phyloP scores from a whole-genome alignment of 2,329 filamentous ascomycete species.

The Trichoderma oligosporum region DNA sequence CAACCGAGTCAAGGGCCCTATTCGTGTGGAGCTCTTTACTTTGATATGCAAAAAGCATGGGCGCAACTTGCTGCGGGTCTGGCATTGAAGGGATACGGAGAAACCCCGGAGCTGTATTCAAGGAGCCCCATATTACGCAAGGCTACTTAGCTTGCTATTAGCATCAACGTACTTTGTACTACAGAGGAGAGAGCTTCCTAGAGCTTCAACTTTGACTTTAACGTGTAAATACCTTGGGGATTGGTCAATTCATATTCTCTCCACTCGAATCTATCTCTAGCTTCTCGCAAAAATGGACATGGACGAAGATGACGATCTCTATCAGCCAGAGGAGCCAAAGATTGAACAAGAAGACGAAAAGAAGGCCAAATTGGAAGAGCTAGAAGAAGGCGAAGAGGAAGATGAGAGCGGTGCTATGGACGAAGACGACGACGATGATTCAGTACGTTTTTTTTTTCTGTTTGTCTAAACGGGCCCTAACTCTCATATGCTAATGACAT shows the following conservation, averaged over 20 bases:
- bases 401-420: constrained; percentile 60
- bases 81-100: constrained; percentile 12
- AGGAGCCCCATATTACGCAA: not conserved
- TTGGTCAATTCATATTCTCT: not conserved
- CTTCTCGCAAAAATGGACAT: constrained; percentile 51
- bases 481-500: not conserved
- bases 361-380: constrained; percentile 46
- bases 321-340: constrained; percentile 56
- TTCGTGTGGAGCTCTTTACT: constrained; percentile 19
- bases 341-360: constrained; percentile 32
- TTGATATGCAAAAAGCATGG: constrained; percentile 2
- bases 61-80: constrained; percentile 4
- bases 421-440: constrained; percentile 51
- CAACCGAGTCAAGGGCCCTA: constrained; percentile 16
- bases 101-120: constrained; percentile 6
- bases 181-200: constrained; percentile 13
- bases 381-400: constrained; percentile 63
- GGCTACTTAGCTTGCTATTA: constrained; percentile 4
- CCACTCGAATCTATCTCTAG: not conserved
- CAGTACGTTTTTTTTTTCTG: not conserved
- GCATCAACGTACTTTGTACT: not conserved
- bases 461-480: not conserved
- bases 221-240: not conserved
- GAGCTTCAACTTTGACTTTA: constrained; percentile 8
- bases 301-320: constrained; percentile 66